Conservation (phyloP, 441 rosid species). For the Erysimum cheiri region DNA sequence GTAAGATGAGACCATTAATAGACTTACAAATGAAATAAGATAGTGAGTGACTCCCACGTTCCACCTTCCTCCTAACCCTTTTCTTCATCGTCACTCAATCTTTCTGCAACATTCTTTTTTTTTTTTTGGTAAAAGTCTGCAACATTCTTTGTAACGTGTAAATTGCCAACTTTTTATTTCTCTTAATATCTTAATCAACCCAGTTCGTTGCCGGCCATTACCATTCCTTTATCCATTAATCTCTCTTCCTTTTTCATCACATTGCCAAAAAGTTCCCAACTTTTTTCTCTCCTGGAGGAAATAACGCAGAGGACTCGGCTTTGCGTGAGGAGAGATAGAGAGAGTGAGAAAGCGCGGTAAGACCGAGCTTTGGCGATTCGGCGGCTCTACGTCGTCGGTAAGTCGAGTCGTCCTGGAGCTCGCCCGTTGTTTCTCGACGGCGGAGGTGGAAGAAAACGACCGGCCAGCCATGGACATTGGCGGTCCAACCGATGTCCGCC, state of each 20-base stretch:
- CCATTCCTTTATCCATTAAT: slow-evolving; percentile 1
- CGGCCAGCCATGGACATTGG: slow-evolving; percentile 80
- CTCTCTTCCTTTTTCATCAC: neutral
- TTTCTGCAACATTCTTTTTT: slow-evolving; percentile 34
- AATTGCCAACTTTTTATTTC: slow-evolving; percentile 9
- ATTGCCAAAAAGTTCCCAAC: neutral
- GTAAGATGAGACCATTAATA: neutral
- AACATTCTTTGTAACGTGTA: slow-evolving; percentile 36
- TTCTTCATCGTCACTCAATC: slow-evolving; percentile 46
- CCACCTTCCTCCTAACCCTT: slow-evolving; percentile 47
- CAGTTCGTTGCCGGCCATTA: slow-evolving; percentile 36
- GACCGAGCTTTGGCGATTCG: slow-evolving; percentile 35
- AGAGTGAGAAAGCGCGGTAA: slow-evolving; percentile 33
- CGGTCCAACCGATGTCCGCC: slow-evolving; percentile 75
- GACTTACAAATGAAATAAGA: slow-evolving; percentile 21
- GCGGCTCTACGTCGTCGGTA: slow-evolving; percentile 35
- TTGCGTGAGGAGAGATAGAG: slow-evolving; percentile 32
- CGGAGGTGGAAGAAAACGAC: slow-evolving; percentile 47
- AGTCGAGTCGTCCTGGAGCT: slow-evolving; percentile 46
- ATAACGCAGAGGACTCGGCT: slow-evolving; percentile 8
- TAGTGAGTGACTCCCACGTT: slow-evolving; percentile 51
- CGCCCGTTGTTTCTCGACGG: slow-evolving; percentile 42
- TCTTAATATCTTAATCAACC: neutral
- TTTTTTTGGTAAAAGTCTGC: no score
- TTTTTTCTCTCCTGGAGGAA: neutral